Base-by-base conservation (phyloP, 352 stramenopile species). In the Labyrinthula sp. region DNA sequence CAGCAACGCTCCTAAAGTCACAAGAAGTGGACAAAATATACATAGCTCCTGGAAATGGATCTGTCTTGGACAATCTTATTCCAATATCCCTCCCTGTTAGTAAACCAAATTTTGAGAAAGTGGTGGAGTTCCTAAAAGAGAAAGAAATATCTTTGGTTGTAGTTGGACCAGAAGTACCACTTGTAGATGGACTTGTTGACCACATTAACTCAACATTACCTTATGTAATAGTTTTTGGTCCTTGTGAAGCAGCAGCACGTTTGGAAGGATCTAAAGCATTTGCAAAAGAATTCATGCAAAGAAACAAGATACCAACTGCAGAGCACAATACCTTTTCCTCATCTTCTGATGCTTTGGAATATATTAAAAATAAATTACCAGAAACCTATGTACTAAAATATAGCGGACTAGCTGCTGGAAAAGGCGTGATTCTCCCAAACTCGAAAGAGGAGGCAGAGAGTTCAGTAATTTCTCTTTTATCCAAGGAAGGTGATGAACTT, bases 191-290 rank as follows among this genome's bases (percentile, higher is more conserved):
- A 33, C 68, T 96, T 23, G 80, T 80, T 8, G 87, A 97, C 69
- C 28, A 28, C 8, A 28, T 47, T 5, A 12, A 8, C 7, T 18
- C n/a, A 20, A 14, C n/a, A 52, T 7, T 31, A 39, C 29, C 7
- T 59, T 23, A 79, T 38, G 72, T 97, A n/a, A 72, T 77, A 38
- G 77, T 73, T 30, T 98, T 99, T 65, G 91, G 91, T 14, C 91
- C 91, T 1, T 91, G 66, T 35, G 77, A 77, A 47, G 72, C 79
- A 33, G 89, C 86, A 2, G 82, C 91, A 1, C 72, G 85, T 47
- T 68, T 99, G 29, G 91, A 99, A 69, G 88, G 82, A 21, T 95
- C 80, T 45, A 99, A 99, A 73, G 80, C 87, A 2, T 92, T 92
- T 60, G 82, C 75, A 50, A 99, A 99, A 72, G 84, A 95, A 56